Evolutionary conservation across 345 rosid species (phyloP), one percentile per base, ranked within the genome.

Genomic region (Gossypium rotundifolium): DNA sequence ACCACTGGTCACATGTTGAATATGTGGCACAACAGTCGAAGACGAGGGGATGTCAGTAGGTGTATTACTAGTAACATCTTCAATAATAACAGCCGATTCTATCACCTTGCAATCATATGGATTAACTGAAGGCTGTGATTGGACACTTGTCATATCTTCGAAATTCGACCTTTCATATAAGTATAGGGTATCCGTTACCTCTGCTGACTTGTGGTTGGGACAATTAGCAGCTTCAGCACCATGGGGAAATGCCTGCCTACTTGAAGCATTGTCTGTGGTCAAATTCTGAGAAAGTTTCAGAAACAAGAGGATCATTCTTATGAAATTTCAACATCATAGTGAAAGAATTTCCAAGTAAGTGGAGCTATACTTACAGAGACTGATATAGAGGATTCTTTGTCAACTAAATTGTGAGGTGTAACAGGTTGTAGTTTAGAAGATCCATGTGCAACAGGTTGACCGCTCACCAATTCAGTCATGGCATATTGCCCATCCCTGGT

Each of bases 31-130:
- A 65, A 81, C 74, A 40, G 80, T 70, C 38, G 85, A 76, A 76
- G 85, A 73, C 9, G 75, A 64, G 23, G 84, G 86, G 57, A 76
- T 80, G 76, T 76, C 83, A 2, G 82, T 70, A 44, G 77, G 82
- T n/a, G 69, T 77, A 53, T 80, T 79, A 69, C 86, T 79, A 16
- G 89, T 90, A 59, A 87, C 96, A 83, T 94, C 98, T 84, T 90
- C 92, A 49, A 90, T 87, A 60, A 81, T 68, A 67, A 91, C 57
- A 63, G 23, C 27, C 61, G 84, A 40, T 54, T 75, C 74, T 38
- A 71, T 70, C 76, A 62, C 54, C 53, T 76, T 77, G 73, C 63
- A 49, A 17, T 52, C 74, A 44, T 78, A 71, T 63, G 54, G 68
- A 73, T 78, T 78, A 74, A 71, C 71, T 42, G 81, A 78, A 48